A percentile compares a stretch with the other conserved stretches of the same genome.
phyloP scores from a whole-genome alignment of 1,284 basidiomycete species.

The Heterobasidion occidentale region DNA sequence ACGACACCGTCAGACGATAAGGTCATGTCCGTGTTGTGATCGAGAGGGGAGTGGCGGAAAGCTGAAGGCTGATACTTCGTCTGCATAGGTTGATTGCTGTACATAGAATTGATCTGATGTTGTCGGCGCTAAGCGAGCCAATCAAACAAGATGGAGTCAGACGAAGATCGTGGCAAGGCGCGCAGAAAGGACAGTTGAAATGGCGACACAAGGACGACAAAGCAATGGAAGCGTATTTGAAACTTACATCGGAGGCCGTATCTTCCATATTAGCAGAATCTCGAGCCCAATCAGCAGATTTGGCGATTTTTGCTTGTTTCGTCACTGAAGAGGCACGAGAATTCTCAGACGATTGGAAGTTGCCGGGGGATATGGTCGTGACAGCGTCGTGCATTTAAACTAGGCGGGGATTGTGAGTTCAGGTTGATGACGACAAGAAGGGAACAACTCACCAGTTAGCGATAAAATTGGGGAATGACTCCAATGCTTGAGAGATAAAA shows the following conservation, averaged over 20 bases:
- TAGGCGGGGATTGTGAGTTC: conserved; percentile 17
- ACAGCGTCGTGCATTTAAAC: conserved; percentile 46
- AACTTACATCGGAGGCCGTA: conserved; percentile 10
- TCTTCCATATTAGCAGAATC: conserved; percentile 11
- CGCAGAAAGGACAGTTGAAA: neutral
- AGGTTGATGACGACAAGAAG: conserved; percentile 6
- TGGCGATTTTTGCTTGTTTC: conserved; percentile 25
- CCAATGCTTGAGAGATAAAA: conserved; percentile 43
- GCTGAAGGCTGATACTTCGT: conserved; percentile 10
- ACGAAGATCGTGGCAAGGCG: conserved; percentile 2
- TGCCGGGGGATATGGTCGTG: conserved; percentile 35
- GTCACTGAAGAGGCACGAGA: conserved; percentile 31
- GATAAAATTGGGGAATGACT: conserved; percentile 41
- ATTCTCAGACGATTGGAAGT: conserved; percentile 21
- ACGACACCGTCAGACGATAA: conserved; percentile 21
- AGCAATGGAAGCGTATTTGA: neutral
- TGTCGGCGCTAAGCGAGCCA: conserved; percentile 12
- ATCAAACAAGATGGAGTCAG: neutral
- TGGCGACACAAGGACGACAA: neutral
- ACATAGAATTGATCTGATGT: conserved; percentile 11
- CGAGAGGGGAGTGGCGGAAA: conserved; percentile 9
- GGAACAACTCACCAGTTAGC: conserved; percentile 49
- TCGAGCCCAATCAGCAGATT: conserved; percentile 9
- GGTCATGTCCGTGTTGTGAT: conserved; percentile 15
- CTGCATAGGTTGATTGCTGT: conserved; percentile 13